Percentiles rank a stretch among this genome's conserved stretches.
These are phyloP conservation scores for Penicillium lagena DNA, from an alignment of 495 filamentous ascomycete species.

Conservation along the genomic window DNA sequence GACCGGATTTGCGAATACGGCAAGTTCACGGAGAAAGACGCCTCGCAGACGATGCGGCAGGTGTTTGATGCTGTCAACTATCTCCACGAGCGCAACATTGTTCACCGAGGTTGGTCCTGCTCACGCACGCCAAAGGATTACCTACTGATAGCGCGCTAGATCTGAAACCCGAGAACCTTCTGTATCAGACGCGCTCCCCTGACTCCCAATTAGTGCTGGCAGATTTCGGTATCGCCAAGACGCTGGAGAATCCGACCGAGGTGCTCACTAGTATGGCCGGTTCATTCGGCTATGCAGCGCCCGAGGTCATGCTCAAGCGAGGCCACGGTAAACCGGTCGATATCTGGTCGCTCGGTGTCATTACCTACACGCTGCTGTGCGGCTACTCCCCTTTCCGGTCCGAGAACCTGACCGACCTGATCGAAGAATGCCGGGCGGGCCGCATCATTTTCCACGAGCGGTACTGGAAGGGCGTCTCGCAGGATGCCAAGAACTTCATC, in stretches of 20 bases:
- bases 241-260: conserved; percentile 83
- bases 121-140: not conserved
- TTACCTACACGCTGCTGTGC: conserved; percentile 98
- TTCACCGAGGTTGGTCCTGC: conserved; percentile 72
- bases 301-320: conserved; percentile 96
- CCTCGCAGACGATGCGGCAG: conserved; percentile 91
- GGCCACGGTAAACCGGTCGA: conserved; percentile 99
- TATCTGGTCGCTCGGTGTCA: conserved; percentile 98
- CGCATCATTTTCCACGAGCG: conserved; percentile 94
- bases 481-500: conserved; percentile 96
- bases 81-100: conserved; percentile 89
- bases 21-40: conserved; percentile 98
- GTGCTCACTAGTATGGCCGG: conserved; percentile 98
- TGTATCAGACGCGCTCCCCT: conserved; percentile 74
- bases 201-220: conserved; percentile 86
- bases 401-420: conserved; percentile 87
- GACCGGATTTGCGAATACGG: conserved; percentile 97
- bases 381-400: conserved; percentile 97
- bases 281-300: conserved; percentile 96
- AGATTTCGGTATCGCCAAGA: conserved; percentile 98
- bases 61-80: conserved; percentile 93
- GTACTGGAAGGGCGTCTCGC: conserved; percentile 97
- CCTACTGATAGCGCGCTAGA: conserved; percentile 47
- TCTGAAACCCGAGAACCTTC: conserved; percentile 95
- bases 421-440: conserved; percentile 88